Base-by-base conservation (phyloP, 2,329 filamentous ascomycete genomes). In the Neonectria faginata region DNA sequence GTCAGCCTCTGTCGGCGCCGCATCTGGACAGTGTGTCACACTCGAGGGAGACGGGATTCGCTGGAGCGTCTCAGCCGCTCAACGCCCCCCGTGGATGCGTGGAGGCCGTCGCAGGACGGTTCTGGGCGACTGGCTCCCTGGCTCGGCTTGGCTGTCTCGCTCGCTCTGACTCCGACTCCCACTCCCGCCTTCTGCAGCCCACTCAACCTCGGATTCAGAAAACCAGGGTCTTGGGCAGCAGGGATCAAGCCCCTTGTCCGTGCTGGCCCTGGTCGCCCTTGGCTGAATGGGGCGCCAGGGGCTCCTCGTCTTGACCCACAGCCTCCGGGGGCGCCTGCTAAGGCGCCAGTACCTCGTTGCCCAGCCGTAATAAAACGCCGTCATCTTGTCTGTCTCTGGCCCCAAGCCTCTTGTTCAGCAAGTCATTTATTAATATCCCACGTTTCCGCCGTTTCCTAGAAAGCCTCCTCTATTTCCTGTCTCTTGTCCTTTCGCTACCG, bases 311-410 rank as follows among this genome's bases (percentile, higher is more conserved):
- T 52, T 61, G 67, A 68, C 66, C 69, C 69, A 70, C 67, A 53
- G 58, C 41, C 60, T 27, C 58, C 69, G 64, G 68, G 67, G 61
- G 68, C 68, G 70, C 61, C 59, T 67, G 55, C 52, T 63, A 57
- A 61, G 58, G 66, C 51, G 55, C 41, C 48, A 51, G 52, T 61
- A 27, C 45, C 61, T 56, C 58, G 57, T 67, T 58, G 67, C 53
- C 59, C 61, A 53, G 65, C 54, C 58, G 52, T 57, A 67, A 67
- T 72, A 70, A 72, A 72, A 64, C 70, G 71, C 63, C 58, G 57
- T 56, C 44, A 36, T 39, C 31, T 48, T 53, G 54, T 42, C 51
- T 58, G 39, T 50, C 53, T 52, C 14, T 48, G 33, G 31, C 48
- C 41, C 47, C 54, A 55, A 16, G 25, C 55, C 60, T 63, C 60